phyloP scores from a whole-genome alignment of 345 rosid genomes.

The Brassica rapa region DNA sequence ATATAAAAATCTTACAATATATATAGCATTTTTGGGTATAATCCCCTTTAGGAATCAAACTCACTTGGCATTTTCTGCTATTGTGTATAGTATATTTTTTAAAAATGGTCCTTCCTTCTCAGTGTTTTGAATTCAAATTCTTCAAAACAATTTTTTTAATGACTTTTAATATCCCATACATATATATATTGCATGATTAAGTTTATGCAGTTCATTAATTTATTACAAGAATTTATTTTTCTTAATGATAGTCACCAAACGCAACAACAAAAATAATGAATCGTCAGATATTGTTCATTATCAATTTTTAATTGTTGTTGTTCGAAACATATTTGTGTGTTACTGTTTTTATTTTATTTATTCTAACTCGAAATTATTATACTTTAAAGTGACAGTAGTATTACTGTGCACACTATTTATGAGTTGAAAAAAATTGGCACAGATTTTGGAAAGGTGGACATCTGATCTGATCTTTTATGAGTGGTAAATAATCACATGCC shows the following conservation, averaged over 20 bases:
- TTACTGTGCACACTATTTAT: constrained; percentile 30
- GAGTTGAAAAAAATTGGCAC: constrained; percentile 38
- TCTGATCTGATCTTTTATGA: constrained; percentile 1
- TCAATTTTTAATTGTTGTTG: constrained; percentile 2
- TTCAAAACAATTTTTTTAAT: not conserved
- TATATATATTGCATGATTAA: not conserved
- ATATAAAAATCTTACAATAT: constrained; percentile 14
- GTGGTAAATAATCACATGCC: constrained; percentile 33
- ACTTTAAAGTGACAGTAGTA: constrained; percentile 4
- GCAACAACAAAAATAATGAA: constrained; percentile 9
- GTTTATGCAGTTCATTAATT: not conserved
- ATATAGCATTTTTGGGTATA: constrained; percentile 34
- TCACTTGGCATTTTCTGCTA: constrained; percentile 34
- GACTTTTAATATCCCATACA: not conserved
- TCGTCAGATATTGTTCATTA: constrained; percentile 4
- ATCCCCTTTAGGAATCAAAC: constrained; percentile 33
- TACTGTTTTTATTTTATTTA: not conserved
- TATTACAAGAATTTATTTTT: not conserved
- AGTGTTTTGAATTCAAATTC: not conserved
- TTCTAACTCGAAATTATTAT: not conserved
- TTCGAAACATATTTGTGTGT: not conserved
- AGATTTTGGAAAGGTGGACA: constrained; percentile 28
- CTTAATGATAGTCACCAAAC: not conserved
- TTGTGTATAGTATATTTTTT: constrained; percentile 1
- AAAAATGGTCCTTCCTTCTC: constrained; percentile 35